These are phyloP conservation scores for Solanum pennellii DNA, from an alignment of 257 asterid species.

Conservation along the genomic window DNA sequence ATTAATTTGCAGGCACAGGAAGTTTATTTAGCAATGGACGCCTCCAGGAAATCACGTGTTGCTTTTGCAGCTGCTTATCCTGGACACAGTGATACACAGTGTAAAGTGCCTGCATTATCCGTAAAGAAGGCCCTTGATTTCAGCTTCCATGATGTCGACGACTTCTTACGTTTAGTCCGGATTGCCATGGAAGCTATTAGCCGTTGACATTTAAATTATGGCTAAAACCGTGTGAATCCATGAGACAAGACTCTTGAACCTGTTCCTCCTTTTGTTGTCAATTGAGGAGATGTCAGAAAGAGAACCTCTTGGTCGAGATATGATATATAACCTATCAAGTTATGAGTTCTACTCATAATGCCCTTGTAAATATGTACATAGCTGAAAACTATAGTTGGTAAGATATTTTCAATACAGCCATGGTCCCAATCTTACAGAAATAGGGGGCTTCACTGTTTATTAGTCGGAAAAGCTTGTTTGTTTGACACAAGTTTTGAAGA, in stretches of 20 bases:
- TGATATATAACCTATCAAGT: conserved; percentile 2
- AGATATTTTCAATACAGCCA: not conserved
- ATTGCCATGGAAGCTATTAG: conserved; percentile 70
- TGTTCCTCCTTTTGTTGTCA: conserved; percentile 10
- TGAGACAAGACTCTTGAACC: not conserved
- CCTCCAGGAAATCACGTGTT: conserved; percentile 71
- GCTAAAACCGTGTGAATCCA: conserved; percentile 5
- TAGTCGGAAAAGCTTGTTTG: not conserved
- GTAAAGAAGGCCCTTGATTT: conserved; percentile 84
- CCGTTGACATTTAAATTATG: conserved; percentile 27
- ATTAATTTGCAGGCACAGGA: conserved; percentile 62
- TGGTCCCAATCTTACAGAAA: not conserved
- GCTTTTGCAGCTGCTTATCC: conserved; percentile 68
- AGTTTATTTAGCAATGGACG: conserved; percentile 83
- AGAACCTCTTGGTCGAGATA: conserved; percentile 1
- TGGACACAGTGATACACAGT: conserved; percentile 45
- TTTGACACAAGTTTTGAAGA: not conserved
- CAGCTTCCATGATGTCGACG: conserved; percentile 80
- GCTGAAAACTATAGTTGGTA: conserved; percentile 5
- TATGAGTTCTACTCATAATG: conserved; percentile 16
- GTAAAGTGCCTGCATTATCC: conserved; percentile 43
- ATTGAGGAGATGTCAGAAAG: conserved; percentile 1
- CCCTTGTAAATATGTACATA: conserved; percentile 50
- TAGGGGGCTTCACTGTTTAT: not conserved
- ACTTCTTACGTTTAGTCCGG: conserved; percentile 78